phyloP scores from a whole-genome alignment of 2,329 filamentous ascomycete species.

The Coniochaeta sp. region DNA sequence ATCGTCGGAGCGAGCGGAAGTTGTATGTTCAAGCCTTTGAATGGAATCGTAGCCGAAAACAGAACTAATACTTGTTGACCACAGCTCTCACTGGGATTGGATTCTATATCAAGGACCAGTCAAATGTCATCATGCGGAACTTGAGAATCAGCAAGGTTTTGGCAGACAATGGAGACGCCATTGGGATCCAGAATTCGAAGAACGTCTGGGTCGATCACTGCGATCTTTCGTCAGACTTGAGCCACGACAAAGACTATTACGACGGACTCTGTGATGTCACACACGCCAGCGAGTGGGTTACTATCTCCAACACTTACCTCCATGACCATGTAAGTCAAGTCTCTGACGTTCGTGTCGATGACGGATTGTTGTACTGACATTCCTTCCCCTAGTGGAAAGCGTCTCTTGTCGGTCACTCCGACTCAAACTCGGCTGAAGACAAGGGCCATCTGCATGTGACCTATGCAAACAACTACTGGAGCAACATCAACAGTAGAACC shows the following conservation, averaged over 20 bases:
- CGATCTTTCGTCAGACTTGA: conserved; percentile 53
- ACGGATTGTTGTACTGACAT: background rate
- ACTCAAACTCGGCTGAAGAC: conserved; percentile 52
- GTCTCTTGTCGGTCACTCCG: conserved; percentile 53
- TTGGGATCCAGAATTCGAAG: conserved; percentile 48
- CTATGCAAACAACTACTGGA: conserved; percentile 60
- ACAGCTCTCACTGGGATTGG: conserved; percentile 36
- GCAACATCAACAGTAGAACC: conserved; percentile 55
- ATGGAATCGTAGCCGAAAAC: background rate
- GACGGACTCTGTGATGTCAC: conserved; percentile 60
- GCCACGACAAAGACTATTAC: conserved; percentile 62
- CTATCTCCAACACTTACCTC: conserved; percentile 41
- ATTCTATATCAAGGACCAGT: conserved; percentile 42
- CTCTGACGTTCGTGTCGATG: background rate
- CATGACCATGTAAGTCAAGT: background rate
- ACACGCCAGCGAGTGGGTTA: conserved; percentile 57
- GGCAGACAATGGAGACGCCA: conserved; percentile 50
- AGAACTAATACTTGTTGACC: background rate
- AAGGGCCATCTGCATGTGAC: conserved; percentile 56
- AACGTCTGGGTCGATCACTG: conserved; percentile 64
- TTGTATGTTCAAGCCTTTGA: conserved; percentile 6
- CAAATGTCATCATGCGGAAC: conserved; percentile 59
- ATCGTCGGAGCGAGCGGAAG: conserved; percentile 37
- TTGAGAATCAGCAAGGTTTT: conserved; percentile 50
- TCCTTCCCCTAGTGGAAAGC: conserved; percentile 35